phyloP scores from a whole-genome alignment of 1,284 basidiomycete species.

The Boletus hoseneyae region DNA sequence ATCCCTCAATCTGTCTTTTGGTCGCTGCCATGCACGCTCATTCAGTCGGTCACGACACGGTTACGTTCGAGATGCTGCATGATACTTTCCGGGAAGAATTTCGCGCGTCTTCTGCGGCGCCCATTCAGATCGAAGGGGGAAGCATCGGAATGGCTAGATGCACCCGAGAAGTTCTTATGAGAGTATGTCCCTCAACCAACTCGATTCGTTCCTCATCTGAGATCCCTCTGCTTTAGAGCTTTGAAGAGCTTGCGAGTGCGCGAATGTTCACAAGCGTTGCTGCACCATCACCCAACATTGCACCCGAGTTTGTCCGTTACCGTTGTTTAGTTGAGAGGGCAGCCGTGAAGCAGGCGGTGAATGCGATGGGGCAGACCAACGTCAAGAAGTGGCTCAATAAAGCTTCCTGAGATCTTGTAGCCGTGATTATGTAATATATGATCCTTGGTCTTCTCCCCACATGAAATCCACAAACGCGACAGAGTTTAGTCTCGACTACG shows the following conservation, averaged over 20 bases:
- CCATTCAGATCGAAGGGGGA: conserved; percentile 68
- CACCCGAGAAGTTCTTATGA: conserved; percentile 55
- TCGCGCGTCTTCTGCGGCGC: conserved; percentile 62
- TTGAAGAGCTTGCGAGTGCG: conserved; percentile 56
- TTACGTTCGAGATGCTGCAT: conserved; percentile 80
- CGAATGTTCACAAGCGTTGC: conserved; percentile 50
- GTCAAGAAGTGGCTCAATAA: conserved; percentile 75
- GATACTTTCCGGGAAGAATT: conserved; percentile 67
- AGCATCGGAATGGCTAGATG: conserved; percentile 73
- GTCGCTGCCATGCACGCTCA: conserved; percentile 65
- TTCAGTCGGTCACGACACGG: conserved; percentile 60
- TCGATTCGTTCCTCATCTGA: conserved; percentile 7
- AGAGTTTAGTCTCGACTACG: conserved; percentile 50
- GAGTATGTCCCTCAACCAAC: conserved; percentile 41
- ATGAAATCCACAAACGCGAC: conserved; percentile 14
- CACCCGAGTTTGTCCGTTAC: conserved; percentile 66
- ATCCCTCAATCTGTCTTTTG: conserved; percentile 71
- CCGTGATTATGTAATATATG: conserved; percentile 24
- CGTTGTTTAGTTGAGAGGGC: conserved; percentile 55
- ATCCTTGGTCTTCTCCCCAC: conserved; percentile 2
- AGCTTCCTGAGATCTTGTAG: conserved; percentile 32
- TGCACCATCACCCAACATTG: conserved; percentile 43
- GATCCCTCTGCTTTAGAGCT: conserved; percentile 46
- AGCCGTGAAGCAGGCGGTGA: conserved; percentile 63
- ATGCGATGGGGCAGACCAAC: conserved; percentile 61